A percentile compares a stretch with the other conserved stretches of the same genome.
Conservation (phyloP, 805 yeast species). For the Candida suzukii region DNA sequence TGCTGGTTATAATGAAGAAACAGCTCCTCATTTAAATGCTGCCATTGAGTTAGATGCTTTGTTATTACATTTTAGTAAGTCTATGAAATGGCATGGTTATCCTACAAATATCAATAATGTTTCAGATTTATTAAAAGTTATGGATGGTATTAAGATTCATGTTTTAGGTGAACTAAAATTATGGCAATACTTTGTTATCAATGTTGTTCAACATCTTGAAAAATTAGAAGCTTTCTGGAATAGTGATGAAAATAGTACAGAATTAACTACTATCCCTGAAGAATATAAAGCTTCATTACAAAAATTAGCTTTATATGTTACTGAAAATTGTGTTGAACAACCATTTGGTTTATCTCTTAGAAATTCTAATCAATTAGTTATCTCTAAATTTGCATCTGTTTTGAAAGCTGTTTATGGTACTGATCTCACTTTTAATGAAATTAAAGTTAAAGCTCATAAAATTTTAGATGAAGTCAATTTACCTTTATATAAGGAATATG, state of each 20-base stretch:
- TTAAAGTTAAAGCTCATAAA: slow-evolving; percentile 34
- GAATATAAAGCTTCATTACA: slow-evolving; percentile 40
- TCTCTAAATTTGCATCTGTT: slow-evolving; percentile 43
- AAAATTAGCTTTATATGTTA: slow-evolving; percentile 40
- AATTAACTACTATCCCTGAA: slow-evolving; percentile 32
- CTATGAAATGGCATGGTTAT: slow-evolving; percentile 49
- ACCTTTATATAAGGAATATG: slow-evolving; percentile 65
- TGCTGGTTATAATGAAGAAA: slow-evolving; percentile 74
- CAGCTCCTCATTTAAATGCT: slow-evolving; percentile 82
- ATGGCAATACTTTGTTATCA: slow-evolving; percentile 85
- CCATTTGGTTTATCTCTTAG: slow-evolving; percentile 43
- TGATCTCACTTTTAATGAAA: slow-evolving; percentile 21
- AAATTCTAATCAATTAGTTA: slow-evolving; percentile 45
- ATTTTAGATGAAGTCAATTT: slow-evolving; percentile 75
- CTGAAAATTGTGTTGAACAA: slow-evolving; percentile 31
- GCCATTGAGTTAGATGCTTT: slow-evolving; percentile 79
- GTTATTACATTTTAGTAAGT: slow-evolving; percentile 57
- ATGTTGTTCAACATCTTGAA: slow-evolving; percentile 37
- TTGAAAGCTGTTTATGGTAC: slow-evolving; percentile 32
- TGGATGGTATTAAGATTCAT: slow-evolving; percentile 62
- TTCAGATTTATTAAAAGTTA: slow-evolving; percentile 51
- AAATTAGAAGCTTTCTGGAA: slow-evolving; percentile 33
- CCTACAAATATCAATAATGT: slow-evolving; percentile 47
- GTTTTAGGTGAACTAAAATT: slow-evolving; percentile 61
- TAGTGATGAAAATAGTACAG: slow-evolving; percentile 4